A percentile compares a stretch with the other conserved stretches of the same genome.
phyloP scores from a whole-genome alignment of 768 basidiomycete genomes.

The Leucosporidium yakuticum region DNA sequence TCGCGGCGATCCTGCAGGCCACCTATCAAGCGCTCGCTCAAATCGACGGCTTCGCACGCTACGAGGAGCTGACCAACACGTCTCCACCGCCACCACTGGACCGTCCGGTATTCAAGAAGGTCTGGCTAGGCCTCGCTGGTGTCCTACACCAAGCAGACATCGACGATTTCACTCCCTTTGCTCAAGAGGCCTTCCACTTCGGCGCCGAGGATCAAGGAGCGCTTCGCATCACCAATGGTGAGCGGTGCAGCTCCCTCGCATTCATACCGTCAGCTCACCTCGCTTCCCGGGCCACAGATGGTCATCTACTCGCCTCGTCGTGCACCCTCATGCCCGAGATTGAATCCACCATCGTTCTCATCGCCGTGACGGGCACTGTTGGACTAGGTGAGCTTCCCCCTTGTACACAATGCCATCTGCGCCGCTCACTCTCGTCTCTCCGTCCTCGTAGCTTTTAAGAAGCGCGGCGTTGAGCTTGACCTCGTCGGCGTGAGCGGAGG shows the following conservation, averaged over 20 bases:
- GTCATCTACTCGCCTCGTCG: constrained; percentile 41
- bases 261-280: not conserved
- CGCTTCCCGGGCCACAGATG: constrained; percentile 33
- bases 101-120: constrained; percentile 34
- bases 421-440: too few species aligned
- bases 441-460: constrained; percentile 30
- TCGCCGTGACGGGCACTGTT: constrained; percentile 39
- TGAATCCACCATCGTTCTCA: constrained; percentile 38
- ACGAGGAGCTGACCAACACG: not conserved
- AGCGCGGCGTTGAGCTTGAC: constrained; percentile 20
- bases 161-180: constrained; percentile 32
- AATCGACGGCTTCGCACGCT: too few species aligned
- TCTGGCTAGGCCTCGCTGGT: constrained; percentile 42
- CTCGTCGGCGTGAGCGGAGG: constrained; percentile 38
- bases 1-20: constrained; percentile 37
- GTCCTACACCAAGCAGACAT: constrained; percentile 30
- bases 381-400: not conserved
- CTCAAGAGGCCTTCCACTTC: constrained; percentile 27
- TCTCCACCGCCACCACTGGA: constrained; percentile 15
- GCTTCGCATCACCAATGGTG: constrained; percentile 41
- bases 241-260: constrained; percentile 4
- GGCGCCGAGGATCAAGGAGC: not conserved
- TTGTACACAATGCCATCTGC: too few species aligned
- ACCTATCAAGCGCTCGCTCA: constrained; percentile 36
- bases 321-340: constrained; percentile 27